A percentile compares a stretch with the other conserved stretches of the same genome.
These are phyloP conservation scores for Wallacemonas sp. DNA, from an alignment of 208 protist species.

Conservation along the genomic window DNA sequence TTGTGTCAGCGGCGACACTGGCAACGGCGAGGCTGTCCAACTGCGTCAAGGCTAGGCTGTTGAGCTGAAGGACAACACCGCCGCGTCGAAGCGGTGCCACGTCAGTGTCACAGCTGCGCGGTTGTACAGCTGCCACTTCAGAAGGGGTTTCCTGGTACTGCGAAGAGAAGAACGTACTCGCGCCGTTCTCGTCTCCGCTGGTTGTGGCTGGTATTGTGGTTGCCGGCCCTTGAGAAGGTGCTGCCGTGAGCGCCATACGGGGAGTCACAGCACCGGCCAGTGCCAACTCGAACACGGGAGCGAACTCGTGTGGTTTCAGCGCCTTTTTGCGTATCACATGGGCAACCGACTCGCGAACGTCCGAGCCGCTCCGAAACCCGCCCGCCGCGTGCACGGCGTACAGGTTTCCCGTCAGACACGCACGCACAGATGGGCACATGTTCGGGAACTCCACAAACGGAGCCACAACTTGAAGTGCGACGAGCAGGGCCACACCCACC, in stretches of 20 bases:
- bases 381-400: background rate
- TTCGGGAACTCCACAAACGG: background rate
- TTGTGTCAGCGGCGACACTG: background rate
- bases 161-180: conserved; percentile 9
- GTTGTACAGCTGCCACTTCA: too few relatives aligned
- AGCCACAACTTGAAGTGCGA: background rate
- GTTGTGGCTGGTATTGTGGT: too few relatives aligned
- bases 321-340: conserved; percentile 11
- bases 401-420: background rate
- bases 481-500: background rate
- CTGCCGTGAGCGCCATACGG: background rate
- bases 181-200: conserved; percentile 2
- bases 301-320: background rate
- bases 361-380: background rate
- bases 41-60: conserved; percentile 6
- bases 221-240: too few relatives aligned
- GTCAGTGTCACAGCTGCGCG: too few relatives aligned
- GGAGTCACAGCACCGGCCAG: background rate
- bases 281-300: background rate
- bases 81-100: too few relatives aligned
- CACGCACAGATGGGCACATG: conserved; percentile 11
- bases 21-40: background rate
- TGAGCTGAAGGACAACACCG: conserved; percentile 13
- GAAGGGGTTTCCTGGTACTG: conserved; percentile 2
- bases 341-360: background rate